phyloP scores from a whole-genome alignment of 1,139 yeast genomes.

The Yamadazyma diddensiae region DNA sequence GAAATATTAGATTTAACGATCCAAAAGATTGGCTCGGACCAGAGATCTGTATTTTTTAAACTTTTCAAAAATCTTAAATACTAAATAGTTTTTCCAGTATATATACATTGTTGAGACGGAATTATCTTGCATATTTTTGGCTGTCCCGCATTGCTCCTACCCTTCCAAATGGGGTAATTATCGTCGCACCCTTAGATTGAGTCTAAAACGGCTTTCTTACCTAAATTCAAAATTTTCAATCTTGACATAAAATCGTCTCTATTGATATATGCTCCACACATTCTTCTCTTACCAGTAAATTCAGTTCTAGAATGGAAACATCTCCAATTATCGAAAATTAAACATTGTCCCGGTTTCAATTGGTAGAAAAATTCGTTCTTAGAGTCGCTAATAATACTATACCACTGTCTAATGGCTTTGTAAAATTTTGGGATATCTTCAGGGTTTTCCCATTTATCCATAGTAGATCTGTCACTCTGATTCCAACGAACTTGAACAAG shows the following conservation, averaged over 20 bases:
- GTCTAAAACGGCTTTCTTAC: constrained; percentile 48
- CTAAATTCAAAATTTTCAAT: constrained; percentile 49
- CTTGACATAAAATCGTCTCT: constrained; percentile 67
- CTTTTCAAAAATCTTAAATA: neutral
- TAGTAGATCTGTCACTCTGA: constrained; percentile 68
- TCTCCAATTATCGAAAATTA: constrained; percentile 77
- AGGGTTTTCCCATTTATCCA: constrained; percentile 56
- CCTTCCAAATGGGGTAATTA: too few species aligned
- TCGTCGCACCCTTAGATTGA: too few species aligned
- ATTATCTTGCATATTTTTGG: too few species aligned
- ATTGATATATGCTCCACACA: constrained; percentile 76
- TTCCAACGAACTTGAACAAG: constrained; percentile 73
- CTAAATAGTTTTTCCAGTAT: too few species aligned
- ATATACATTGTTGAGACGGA: too few species aligned
- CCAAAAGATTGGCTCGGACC: constrained; percentile 38
- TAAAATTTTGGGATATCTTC: constrained; percentile 57
- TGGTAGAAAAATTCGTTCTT: constrained; percentile 57
- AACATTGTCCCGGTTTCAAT: constrained; percentile 64
- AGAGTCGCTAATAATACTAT: constrained; percentile 46
- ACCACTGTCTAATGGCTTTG: constrained; percentile 59
- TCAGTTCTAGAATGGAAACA: constrained; percentile 71
- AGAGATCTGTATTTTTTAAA: constrained; percentile 15
- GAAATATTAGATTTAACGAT: constrained; percentile 76
- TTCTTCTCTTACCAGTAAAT: constrained; percentile 66
- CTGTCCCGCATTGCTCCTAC: too few species aligned